Evolutionary conservation across 352 stramenopile species (phyloP).

Genomic region (Phytophthora niederhauseri): DNA sequence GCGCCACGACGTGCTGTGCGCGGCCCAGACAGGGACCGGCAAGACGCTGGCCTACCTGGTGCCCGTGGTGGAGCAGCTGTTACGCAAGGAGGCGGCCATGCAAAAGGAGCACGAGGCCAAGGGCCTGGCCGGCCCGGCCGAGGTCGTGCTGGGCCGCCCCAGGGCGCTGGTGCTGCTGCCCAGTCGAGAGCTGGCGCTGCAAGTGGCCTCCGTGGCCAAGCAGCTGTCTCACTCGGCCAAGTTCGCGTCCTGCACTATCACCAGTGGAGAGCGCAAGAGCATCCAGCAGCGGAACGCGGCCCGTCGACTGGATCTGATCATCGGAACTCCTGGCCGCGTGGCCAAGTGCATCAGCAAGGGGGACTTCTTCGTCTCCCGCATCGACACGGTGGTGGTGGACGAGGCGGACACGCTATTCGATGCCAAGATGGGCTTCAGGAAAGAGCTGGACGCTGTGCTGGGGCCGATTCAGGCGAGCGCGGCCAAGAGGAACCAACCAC

Average conservation of each 20-base stretch:
- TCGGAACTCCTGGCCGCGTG: constrained; percentile 77
- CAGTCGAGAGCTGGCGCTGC: constrained; percentile 70
- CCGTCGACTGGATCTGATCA: constrained; percentile 66
- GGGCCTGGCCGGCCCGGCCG: neutral
- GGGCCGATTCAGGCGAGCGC: constrained; percentile 67
- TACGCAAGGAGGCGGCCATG: constrained; percentile 45
- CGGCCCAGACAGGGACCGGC: constrained; percentile 68
- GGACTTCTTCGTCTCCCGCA: constrained; percentile 80
- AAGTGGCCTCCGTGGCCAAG: constrained; percentile 74
- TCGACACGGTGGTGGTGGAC: constrained; percentile 74
- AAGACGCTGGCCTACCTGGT: constrained; percentile 77
- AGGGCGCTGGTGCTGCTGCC: constrained; percentile 64
- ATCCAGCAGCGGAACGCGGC: constrained; percentile 61
- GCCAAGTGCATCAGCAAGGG: constrained; percentile 72
- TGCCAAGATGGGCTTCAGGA: constrained; percentile 83
- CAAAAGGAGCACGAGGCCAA: constrained; percentile 23
- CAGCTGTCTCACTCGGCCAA: constrained; percentile 68
- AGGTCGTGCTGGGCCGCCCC: constrained; percentile 42
- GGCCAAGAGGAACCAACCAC: constrained; percentile 50
- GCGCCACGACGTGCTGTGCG: constrained; percentile 63
- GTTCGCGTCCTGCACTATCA: constrained; percentile 70
- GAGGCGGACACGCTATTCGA: constrained; percentile 86
- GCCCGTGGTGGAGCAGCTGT: constrained; percentile 56
- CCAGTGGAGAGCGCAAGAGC: constrained; percentile 71
- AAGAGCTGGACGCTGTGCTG: constrained; percentile 75